Percentiles rank a stretch among this genome's conserved stretches.
Evolutionary conservation across 345 rosid genomes (phyloP).

Genomic region (Diplotaxis tenuifolia): DNA sequence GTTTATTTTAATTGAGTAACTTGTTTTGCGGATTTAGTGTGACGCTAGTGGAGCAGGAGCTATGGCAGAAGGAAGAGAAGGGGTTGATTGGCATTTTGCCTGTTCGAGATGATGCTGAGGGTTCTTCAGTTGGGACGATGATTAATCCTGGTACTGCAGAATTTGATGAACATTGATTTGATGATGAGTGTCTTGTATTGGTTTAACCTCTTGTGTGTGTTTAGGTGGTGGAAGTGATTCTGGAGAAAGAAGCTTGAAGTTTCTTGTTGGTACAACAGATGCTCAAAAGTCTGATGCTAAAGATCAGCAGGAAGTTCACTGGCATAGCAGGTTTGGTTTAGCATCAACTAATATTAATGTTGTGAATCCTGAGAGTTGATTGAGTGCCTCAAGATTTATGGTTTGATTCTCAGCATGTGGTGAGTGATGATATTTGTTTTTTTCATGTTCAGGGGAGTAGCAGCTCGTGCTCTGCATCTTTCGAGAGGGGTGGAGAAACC

Average conservation of each 20-base stretch:
- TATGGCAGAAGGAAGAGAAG: conserved; percentile 98
- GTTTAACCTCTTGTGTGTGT: neutral
- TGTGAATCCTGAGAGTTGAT: neutral
- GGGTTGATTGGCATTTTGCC: conserved; percentile 94
- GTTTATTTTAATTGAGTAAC: neutral
- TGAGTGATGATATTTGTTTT: conserved; percentile 6
- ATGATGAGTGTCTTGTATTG: neutral
- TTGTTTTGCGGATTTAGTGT: neutral
- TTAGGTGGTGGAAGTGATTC: conserved; percentile 68
- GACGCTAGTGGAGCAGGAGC: conserved; percentile 95
- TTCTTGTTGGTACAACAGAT: conserved; percentile 60
- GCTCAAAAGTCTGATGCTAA: conserved; percentile 77
- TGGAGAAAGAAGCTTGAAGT: conserved; percentile 56
- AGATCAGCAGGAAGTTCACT: conserved; percentile 75
- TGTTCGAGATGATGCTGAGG: conserved; percentile 78
- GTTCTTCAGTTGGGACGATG: conserved; percentile 48
- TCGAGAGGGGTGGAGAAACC: conserved; percentile 99
- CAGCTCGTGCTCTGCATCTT: conserved; percentile 95
- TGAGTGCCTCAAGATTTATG: neutral
- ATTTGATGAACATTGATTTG: conserved; percentile 13
- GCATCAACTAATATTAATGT: neutral
- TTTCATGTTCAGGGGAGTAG: conserved; percentile 70
- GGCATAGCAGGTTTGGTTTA: conserved; percentile 77
- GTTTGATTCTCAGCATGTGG: conserved; percentile 3
- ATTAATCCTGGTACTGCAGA: conserved; percentile 51